Base-by-base conservation (phyloP, 202 grass and related monocot genomes). In the Carex arenaria region DNA sequence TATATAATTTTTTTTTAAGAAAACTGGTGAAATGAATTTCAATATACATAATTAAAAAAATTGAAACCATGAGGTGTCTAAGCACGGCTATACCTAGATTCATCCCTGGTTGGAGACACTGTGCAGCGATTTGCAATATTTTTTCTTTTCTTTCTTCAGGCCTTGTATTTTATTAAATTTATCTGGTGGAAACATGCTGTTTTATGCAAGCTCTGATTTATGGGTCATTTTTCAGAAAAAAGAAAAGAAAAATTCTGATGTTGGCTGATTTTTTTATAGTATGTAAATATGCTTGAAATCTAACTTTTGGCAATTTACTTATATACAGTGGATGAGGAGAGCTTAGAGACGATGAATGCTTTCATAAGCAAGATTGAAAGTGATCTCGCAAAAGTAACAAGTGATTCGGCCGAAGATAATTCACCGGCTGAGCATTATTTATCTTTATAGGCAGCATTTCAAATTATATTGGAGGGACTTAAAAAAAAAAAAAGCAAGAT, bases 321-420 rank as follows among this genome's bases (percentile, higher is more conserved):
- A 61, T 80, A 61, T 60, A 47, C 38, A 82, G 84, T 92, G 86
- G 90, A 98, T 82, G 95, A 93, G 32, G 68, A 79, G 73, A 93
- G 92, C 54, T 71, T 92, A 28, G 67, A 85, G 80, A 86, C 84
- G 13, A 93, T 93, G 89, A 51, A 82, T 32, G n/a, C 74, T 80
- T 98, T 98, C 67, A 82, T 93, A 51, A 85, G 87, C 51, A 95
- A 89, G 89, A 93, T 95, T 13, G 95, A 95, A 72, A 84, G 60
- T 55, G 92, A 91, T 78, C 49, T 87, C 17, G n/a, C 45, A 13
- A 94, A 90, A 89, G 91, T 91, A 15, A 89, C 88, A 34, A 76
- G 65, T 45, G 89, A 90, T 64, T 65, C 81, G 12, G 10, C n/a
- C 17, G 62, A 82, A 53, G 59, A 82, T 76, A 13, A 80, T 80